phyloP scores from a whole-genome alignment of 495 filamentous ascomycete genomes.

The Penicillium steckii region DNA sequence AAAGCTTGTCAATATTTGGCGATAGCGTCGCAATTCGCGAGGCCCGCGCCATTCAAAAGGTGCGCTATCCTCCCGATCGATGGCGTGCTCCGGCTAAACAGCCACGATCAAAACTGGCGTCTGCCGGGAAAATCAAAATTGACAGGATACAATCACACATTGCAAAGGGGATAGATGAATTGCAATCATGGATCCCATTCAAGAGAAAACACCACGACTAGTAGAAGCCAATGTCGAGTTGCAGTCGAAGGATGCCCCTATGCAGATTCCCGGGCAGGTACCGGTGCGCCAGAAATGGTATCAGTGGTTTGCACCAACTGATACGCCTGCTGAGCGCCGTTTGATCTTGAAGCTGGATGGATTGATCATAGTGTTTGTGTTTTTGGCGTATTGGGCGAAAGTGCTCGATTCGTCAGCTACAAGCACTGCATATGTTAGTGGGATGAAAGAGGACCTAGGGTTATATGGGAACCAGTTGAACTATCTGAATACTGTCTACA shows the following conservation, averaged over 20 bases:
- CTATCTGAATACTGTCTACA: conserved; percentile 45
- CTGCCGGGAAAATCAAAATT: neutral
- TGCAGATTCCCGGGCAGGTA: neutral
- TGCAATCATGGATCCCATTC: neutral
- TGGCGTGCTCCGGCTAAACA: conserved; percentile 11
- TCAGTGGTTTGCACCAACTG: conserved; percentile 38
- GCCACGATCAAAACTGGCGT: neutral
- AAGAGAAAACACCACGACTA: conserved; percentile 5
- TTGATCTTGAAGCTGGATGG: conserved; percentile 44
- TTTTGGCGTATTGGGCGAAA: conserved; percentile 43
- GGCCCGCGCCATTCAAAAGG: neutral
- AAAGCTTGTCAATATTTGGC: conserved; percentile 3
- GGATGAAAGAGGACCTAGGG: conserved; percentile 29
- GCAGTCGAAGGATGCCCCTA: neutral
- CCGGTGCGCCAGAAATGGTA: conserved; percentile 35
- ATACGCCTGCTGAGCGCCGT: conserved; percentile 38
- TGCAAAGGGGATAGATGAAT: neutral
- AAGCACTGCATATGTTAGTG: conserved; percentile 30
- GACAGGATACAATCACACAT: neutral
- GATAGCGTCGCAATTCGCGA: conserved; percentile 4
- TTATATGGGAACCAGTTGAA: conserved; percentile 47
- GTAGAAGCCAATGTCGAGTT: neutral
- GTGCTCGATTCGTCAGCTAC: conserved; percentile 34
- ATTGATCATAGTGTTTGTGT: conserved; percentile 29
- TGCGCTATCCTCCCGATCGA: conserved; percentile 3